Conservation (phyloP, 192 early-diverging fungal genomes). For the Podila clonocystis region DNA sequence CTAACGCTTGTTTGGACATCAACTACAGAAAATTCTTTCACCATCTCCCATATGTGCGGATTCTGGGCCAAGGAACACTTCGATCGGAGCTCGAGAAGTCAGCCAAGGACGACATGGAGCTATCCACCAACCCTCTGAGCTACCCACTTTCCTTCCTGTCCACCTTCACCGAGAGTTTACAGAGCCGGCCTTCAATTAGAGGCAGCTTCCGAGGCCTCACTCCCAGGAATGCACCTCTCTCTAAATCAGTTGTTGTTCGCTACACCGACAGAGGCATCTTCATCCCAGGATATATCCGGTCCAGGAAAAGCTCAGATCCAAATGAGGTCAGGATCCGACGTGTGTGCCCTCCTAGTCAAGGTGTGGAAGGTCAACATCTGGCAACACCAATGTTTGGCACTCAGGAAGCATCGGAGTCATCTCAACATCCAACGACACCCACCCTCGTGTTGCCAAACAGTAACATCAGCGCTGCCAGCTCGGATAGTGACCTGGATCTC, state of each 20-base stretch:
- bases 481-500: constrained; percentile 11
- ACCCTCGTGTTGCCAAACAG: constrained; percentile 6
- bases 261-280: constrained; percentile 44
- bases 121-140: constrained; percentile 4
- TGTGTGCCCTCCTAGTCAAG: constrained; percentile 16
- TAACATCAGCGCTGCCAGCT: not conserved
- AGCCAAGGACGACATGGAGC: constrained; percentile 21
- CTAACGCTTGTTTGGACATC: not conserved
- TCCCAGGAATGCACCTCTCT: constrained; percentile 29
- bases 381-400: not conserved
- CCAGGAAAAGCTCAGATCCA: constrained; percentile 5
- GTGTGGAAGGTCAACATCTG: constrained; percentile 17
- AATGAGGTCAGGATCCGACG: constrained; percentile 30
- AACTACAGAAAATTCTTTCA: constrained; percentile 41
- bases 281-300: constrained; percentile 45
- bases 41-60: constrained; percentile 31
- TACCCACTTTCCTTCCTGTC: constrained; percentile 44
- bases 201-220: constrained; percentile 27
- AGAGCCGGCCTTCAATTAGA: constrained; percentile 46
- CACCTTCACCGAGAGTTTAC: constrained; percentile 43
- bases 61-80: constrained; percentile 15
- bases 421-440: not conserved
- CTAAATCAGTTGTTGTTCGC: constrained; percentile 43
- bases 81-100: constrained; percentile 27
- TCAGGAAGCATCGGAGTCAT: not conserved